Evolutionary conservation across 2,329 filamentous ascomycete genomes (phyloP), one percentile per base, ranked within the genome.

Genomic region (Venturia nashicola): DNA sequence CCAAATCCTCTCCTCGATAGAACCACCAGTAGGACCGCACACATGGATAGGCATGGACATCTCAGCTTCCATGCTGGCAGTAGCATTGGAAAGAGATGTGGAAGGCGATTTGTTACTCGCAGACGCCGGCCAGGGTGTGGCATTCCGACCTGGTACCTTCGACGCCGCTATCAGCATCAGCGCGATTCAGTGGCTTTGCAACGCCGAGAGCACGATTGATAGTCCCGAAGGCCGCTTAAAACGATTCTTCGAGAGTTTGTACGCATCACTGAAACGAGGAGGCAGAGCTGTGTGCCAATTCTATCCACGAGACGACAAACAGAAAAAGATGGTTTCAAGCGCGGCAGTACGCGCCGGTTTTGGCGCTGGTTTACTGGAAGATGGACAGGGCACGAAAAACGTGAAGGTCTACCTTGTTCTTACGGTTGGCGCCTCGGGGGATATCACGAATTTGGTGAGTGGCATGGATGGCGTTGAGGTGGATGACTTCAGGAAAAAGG

Each of bases 1-100:
- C 72, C 92, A 97, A 74, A 97, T 97, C 65, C 84, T 99, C 57
- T 91, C 90, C 14, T 80, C 85, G n/a, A 78, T 88, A 0, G 76
- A 81, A 0, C 80, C 83, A 1, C 23, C 39, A n/a, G 20, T 44
- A 55, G 91, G 91, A 0, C 91, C 91, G 4, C 94, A 99, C 77
- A 86, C 87, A 0, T 99, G 94, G 94, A 81, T 97, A n/a, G 94
- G 94, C 65, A 93, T 97, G 88, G 94, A 99, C 73, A 87, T 99
- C 32, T 91, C 89, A 5, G 87, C 90, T 0, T 91, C 88, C n/a
- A 99, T 99, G 94, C 81, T 99, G n/a, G 91, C 94, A 68, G 84
- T 97, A 55, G 94, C 94, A 1, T 81, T 99, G 0, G 91, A 97
- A 74, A 81, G 93, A 57, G 93, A 96, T 65, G 90, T 94, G 0